Evolutionary conservation across 371 early-diverging fungal species (phyloP), one percentile per base, ranked within the genome.

Genomic region (Rhizopus arrhizus): DNA sequence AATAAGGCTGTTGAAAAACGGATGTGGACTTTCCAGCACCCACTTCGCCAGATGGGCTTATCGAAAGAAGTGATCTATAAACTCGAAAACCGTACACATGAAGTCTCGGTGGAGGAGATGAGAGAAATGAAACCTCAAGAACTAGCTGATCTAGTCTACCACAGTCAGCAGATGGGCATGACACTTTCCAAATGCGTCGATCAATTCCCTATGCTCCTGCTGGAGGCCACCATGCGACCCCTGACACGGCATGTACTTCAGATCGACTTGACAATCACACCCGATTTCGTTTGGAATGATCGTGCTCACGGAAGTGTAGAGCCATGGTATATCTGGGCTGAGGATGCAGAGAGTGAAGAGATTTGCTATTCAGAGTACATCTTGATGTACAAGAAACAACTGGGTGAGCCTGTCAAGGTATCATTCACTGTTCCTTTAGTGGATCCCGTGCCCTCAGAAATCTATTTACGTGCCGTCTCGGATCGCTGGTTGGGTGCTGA

Each of bases 11-110:
- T 97, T 13, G 97, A 97, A 56, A 85, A 86, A 57, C 85, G 88
- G 28, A 90, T 96, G 91, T 98, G 99, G 99, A 86, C 92, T 3
- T 95, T 91, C 65, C 95, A 97, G 68, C 95, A 95, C 65, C 95
- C 97, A 0, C 73, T 98, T 15, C 73, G 81, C 8, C 98, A 97
- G 69, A 93, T 96, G 80, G 87, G 80, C 0, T 65, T 95, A 0
- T 89, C 95, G 0, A 66, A 60, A 10, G 94, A 92, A 8, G 85
- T 95, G 15, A 73, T 93, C 48, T 68, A 80, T 50, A 92, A 92
- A 59, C 68, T 97, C 35, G 92, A 94, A 66, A 70, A 65, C 15
- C 74, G 85, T 2, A 72, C 76, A 5, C 77, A 87, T 16, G 74
- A 74, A 52, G 81, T 81, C 1, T 65, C 77, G 2, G 81, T 86